Conservation (phyloP, 1,139 yeast genomes). For the Yamadazyma triangularis region DNA sequence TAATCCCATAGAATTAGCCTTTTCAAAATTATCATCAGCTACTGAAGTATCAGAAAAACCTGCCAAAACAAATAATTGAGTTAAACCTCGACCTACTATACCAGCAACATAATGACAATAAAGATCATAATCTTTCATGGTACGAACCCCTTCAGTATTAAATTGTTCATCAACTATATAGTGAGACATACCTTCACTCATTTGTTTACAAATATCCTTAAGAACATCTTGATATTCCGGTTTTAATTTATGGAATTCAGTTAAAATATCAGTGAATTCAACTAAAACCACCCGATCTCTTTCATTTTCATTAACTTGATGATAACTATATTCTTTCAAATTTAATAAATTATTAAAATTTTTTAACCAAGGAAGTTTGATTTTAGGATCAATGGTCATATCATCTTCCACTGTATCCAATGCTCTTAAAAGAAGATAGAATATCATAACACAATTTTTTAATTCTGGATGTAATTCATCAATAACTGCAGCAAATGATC, state of each 20-base stretch:
- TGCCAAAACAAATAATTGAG: slow-evolving; percentile 72
- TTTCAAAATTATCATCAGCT: slow-evolving; percentile 46
- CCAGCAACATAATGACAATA: slow-evolving; percentile 99
- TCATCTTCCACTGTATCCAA: slow-evolving; percentile 97
- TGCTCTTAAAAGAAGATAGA: slow-evolving; percentile 83
- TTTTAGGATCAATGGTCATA: slow-evolving; percentile 70
- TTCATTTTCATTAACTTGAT: slow-evolving; percentile 71
- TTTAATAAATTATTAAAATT: slow-evolving; percentile 60
- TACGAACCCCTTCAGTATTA: slow-evolving; percentile 72
- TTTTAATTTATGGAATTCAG: slow-evolving; percentile 68
- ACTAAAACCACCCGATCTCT: slow-evolving; percentile 76
- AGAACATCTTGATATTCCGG: slow-evolving; percentile 77
- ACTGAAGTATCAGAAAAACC: slow-evolving; percentile 53
- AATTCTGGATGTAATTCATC: slow-evolving; percentile 88
- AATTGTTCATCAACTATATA: slow-evolving; percentile 77
- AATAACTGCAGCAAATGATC: slow-evolving; percentile 92
- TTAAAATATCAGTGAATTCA: slow-evolving; percentile 65
- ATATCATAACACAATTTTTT: slow-evolving; percentile 74
- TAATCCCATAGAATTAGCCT: slow-evolving; percentile 88
- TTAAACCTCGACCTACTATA: slow-evolving; percentile 92
- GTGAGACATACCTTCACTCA: slow-evolving; percentile 99
- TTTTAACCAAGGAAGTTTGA: slow-evolving; percentile 74
- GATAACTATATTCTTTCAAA: slow-evolving; percentile 73
- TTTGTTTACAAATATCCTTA: slow-evolving; percentile 67
- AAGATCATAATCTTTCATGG: slow-evolving; percentile 76